Base-by-base conservation (phyloP, 306 rosid genomes). In the Ormosia emarginata region DNA sequence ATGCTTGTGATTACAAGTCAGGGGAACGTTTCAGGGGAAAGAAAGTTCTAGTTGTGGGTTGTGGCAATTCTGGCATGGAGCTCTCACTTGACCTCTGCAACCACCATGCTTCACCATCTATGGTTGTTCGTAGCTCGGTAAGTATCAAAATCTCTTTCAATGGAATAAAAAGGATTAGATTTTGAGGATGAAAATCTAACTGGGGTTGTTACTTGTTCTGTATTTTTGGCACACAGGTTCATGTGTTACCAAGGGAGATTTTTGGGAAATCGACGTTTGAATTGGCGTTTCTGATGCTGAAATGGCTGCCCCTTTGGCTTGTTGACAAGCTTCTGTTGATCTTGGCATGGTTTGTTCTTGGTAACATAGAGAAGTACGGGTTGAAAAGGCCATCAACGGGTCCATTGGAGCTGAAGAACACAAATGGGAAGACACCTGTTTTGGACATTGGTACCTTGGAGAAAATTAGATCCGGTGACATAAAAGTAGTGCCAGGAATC, bases 51-150 rank as follows among this genome's bases (percentile, higher is more conserved):
- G 97, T 93, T 24, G 98, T 95, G 29, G 99, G 99, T 0, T 95
- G 99, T 47, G 99, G 99, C 0, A 95, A 95, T 78, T 95, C 99
- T 0, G 99, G 99, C 44, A 95, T 95, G 99, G 99, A 93, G 55
- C 78, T 95, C 36, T 93, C 99, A 0, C 93, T 95, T 49, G 99
- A 95, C 73, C 97, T 95, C 56, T 84, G 86, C 58, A 93, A 93
- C 85, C 91, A 95, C 83, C 87, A 88, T 71, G 97, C 99, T 30
- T 85, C 83, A 0, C 94, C 99, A 3, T 90, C 92, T 4, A 83
- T 95, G 83, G 99, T 95, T 74, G 90, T 85, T 69, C 93, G 99
- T 1, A 90, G 90, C 82, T 93, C 98, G 79, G 98, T 93, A 8
- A 89, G 94, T 76, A 50, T 7, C 14, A 64, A 63, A 11, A 41